Evolutionary conservation across 352 stramenopile species (phyloP), one percentile per base, ranked within the genome.

Genomic region (Blastocystis sp.): DNA sequence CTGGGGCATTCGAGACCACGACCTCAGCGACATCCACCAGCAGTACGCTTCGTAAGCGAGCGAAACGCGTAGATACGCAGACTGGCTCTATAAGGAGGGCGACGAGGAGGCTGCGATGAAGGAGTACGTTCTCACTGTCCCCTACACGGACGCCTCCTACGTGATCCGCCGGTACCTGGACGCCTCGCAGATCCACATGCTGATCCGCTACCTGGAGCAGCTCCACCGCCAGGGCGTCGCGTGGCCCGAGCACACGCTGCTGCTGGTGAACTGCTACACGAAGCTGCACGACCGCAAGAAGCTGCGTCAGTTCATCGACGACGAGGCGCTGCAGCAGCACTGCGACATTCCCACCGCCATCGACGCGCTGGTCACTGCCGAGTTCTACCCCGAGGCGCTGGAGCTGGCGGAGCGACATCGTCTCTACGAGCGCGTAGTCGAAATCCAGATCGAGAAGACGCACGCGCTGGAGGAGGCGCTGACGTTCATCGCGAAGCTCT

Each of bases 141-240:
- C 95, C 0, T 94, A 96, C 57, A 89, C 98, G 1, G 95, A 98
- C 86, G 93, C 94, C 8, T 98, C 94, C 6, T 97, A 98, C 86
- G 95, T 99, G 53, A 97, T 99, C 86, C 94, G 94, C 77, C 92
- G 94, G 44, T 99, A 96, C 86, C 87, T 99, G 53, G 95, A 98
- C 89, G 93, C 95, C 0, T 94, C 97, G 53, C 94, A 96, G 57
- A 97, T 98, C 87, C 91, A 95, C 84, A 93, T 97, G 36, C 89
- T 98, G 11, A 97, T 95, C 3, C 92, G 92, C 42, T 99, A 99
- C 87, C 90, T 99, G 11, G 95, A 98, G 78, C 91, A 91, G n/a
- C 88, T 96, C 42, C 94, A 97, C 87, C 91, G 49, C 4, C 57
- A 49, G 0, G 87, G 88, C 18, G 93, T 94, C 84, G 93, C 93